Evolutionary conservation across 768 basidiomycete genomes (phyloP), one percentile per base, ranked within the genome.

Genomic region (Lanmaoa rubissima): DNA sequence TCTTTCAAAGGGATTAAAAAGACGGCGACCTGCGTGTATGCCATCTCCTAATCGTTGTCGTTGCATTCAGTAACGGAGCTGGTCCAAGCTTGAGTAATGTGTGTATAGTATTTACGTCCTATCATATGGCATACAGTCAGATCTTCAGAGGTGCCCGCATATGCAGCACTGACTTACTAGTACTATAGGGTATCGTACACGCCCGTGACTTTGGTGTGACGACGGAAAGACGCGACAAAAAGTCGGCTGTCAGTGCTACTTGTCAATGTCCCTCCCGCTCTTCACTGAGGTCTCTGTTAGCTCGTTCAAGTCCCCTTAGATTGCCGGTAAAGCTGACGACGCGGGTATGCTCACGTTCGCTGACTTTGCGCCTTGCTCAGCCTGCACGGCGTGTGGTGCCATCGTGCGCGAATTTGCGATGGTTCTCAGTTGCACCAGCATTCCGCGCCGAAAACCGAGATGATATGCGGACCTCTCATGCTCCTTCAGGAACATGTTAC

Each of bases 401-500:
- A 28, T 40, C 43, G 5, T 48, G 16, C 41, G 3, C 60, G 14
- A 61, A 28, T 39, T 14, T 55, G 17, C 65, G 69, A 32, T 19
- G 51, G 34, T 59, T 65, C 45, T 71, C 71, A 26, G 51, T 48
- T 50, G 53, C 58, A 47, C 55, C 54, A 39, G 53, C 43, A 31
- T 48, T 41, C 31, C 59, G 16, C 44, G 47, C 45, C 26, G 36
- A 58, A 59, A 51, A 32, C 12, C 52, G 14, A 28, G 38, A 43
- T 31, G 39, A 39, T 13, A 10, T 1, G 32, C 52, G 40, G 39
- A 11, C 52, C 17, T 16, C 28, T 21, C 31, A 1, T 31, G 52
- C 67, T 17, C 79, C 80, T 7, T 69, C 67, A n/a, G 68, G 68
- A 10, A 72, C 71, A 3, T 62, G 85, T 48, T 84, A 69, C 43